A percentile compares a stretch with the other conserved stretches of the same genome.
Evolutionary conservation across 1,284 basidiomycete species (phyloP).

Genomic region (Golubevia pallescens): DNA sequence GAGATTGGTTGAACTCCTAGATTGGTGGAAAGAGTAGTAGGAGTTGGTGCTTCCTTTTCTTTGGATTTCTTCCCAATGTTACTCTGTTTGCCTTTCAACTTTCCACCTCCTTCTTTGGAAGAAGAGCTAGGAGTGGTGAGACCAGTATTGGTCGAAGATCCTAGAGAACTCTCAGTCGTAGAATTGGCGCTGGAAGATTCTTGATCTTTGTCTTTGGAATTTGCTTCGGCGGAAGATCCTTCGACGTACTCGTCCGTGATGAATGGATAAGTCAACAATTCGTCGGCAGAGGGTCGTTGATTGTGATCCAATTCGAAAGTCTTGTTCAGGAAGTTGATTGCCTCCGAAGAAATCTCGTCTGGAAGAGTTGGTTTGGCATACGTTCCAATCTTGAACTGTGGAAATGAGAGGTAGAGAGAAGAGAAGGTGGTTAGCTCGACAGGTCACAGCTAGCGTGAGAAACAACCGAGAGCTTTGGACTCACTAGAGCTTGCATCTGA

Average conservation of each 20-base stretch:
- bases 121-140: neutral
- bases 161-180: neutral
- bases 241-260: conserved; percentile 21
- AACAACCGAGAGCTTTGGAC: too few species aligned
- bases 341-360: conserved; percentile 48
- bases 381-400: conserved; percentile 52
- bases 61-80: neutral
- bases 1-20: neutral
- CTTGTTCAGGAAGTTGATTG: conserved; percentile 41
- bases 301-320: conserved; percentile 56
- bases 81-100: neutral
- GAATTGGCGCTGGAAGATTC: neutral
- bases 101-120: conserved; percentile 1
- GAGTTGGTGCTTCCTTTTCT: neutral
- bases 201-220: neutral
- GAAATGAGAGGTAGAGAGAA: conserved; percentile 9
- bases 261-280: conserved; percentile 48
- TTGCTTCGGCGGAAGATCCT: neutral
- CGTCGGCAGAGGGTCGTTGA: conserved; percentile 41
- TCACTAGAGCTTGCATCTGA: conserved; percentile 79
- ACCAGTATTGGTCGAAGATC: neutral
- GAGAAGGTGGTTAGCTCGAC: conserved; percentile 19
- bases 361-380: conserved; percentile 41
- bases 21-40: neutral
- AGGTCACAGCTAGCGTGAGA: too few species aligned